Evolutionary conservation across 2,329 filamentous ascomycete genomes (phyloP).

Genomic region (Cercospora zeae-maydis): DNA sequence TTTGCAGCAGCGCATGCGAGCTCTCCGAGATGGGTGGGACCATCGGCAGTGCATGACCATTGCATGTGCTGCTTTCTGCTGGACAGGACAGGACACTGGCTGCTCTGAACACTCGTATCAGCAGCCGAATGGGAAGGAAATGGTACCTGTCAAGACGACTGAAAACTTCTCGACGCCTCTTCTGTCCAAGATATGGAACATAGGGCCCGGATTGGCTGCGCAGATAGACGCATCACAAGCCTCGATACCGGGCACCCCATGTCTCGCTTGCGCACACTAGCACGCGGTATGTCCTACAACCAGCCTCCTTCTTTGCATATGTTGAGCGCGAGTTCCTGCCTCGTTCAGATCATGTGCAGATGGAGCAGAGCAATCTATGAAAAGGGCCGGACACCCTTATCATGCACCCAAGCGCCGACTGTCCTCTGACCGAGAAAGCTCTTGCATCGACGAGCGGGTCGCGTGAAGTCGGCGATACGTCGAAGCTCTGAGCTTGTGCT

Average conservation of each 20-base stretch:
- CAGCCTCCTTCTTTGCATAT: constrained; percentile 16
- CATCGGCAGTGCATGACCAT: background rate
- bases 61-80: background rate
- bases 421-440: constrained; percentile 2
- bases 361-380: constrained; percentile 1
- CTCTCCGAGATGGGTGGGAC: background rate
- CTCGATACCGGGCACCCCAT: constrained; percentile 1
- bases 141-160: background rate
- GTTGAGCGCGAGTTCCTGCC: background rate
- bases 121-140: background rate
- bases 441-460: constrained; percentile 3
- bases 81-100: background rate
- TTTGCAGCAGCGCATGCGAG: constrained; percentile 5
- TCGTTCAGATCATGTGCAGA: constrained; percentile 1
- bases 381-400: background rate
- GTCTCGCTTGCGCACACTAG: background rate
- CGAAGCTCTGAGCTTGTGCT: constrained; percentile 1
- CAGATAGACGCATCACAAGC: constrained; percentile 11
- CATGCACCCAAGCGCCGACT: constrained; percentile 3
- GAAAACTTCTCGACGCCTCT: background rate
- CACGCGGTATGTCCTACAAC: background rate
- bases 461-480: constrained; percentile 6
- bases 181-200: background rate
- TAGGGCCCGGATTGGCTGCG: background rate
- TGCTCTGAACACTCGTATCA: background rate